Evolutionary conservation across 805 yeast genomes (phyloP), one percentile per base, ranked within the genome.

Genomic region (Danielozyma ontarioensis): DNA sequence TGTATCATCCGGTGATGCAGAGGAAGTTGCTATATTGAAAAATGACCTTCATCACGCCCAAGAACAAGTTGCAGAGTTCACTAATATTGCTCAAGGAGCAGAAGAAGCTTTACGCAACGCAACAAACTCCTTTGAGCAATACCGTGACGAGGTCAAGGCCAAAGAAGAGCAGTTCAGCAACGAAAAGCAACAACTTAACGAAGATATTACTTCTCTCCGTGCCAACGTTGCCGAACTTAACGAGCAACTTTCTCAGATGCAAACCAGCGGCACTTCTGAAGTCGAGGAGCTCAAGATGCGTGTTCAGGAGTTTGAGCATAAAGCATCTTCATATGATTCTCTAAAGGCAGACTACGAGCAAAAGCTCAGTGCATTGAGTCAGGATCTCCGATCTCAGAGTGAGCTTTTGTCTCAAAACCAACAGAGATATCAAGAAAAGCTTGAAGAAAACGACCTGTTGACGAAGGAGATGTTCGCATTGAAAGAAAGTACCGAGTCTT

Each of bases 31-130:
- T 22, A 64, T 64, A 36, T 61, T 80, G 6, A 64, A 70, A 33
- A 62, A 67, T 28, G 85, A 80, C 35, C 65, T 82, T 35, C 72
- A 68, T 15, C 60, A 72, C 12, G 75, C 85, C 1, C 73, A 74
- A 42, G 62, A 71, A n/a, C 77, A 72, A 45, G 69, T 74, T 7
- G 67, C 67, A n/a, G 79, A 81, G 43, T 74, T 80, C 50, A 74
- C 78, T 36, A 63, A 62, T n/a, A 68, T 85, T 26, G 78, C 88
- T 0, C 57, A 59, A 32, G 76, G 83, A 11, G 76, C 86, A 3
- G 94, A 85, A 48, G 74, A 72, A 33, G 77, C 88, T 4, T 62
- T 85, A 25, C 56, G 61, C 25, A 64, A 69, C 29, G 62, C 84
- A 38, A 77, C 74, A 18, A 59, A 62, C 14, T 63, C 80, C 1